Evolutionary conservation across 805 yeast genomes (phyloP), one percentile per base, ranked within the genome.

Genomic region (Hanseniaspora lindneri): DNA sequence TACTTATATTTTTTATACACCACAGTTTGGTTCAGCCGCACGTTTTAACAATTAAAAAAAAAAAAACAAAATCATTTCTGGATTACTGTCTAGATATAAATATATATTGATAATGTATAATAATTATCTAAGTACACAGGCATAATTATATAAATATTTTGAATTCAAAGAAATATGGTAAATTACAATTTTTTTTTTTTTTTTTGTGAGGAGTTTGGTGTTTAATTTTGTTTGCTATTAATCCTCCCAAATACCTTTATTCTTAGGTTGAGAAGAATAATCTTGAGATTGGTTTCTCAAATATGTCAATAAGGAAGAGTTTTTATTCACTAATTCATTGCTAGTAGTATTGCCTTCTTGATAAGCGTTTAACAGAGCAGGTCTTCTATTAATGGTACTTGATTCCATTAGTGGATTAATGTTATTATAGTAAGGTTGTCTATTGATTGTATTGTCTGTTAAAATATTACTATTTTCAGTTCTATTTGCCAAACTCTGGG

Each of bases 241-340:
- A 17, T 23, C 16, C 24, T 39, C 41, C 47, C 47, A 43, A 7
- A 43, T 43, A 28, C 32, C 36, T 21, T 43, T 43, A 10, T 35
- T 41, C 4, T 23, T 33, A 33, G 16, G 16, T 16, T 16, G 10
- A 16, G 6, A 14, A 33, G n/a, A 8, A 17, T 33, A 16, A 16
- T 23, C 13, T 17, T 33, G 16, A 5, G 37, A 14, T 8, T 33
- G 16, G 13, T 33, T 33, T 17, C 23, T 33, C 14, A 33, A 33
- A 17, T 33, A 33, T 17, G 20, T 10, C 14, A 17, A 6, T 19
- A 33, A 33, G 6, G 37, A 16, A 7, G 37, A 23, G 19, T 33
- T 19, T 8, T 20, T 16, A 33, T 6, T 33, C 21, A 33, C 6
- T 16, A 14, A 17, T 33, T 7, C 5, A 10, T 16, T 16, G 14